phyloP scores from a whole-genome alignment of 2,329 filamentous ascomycete species.

The Capronia coronata region DNA sequence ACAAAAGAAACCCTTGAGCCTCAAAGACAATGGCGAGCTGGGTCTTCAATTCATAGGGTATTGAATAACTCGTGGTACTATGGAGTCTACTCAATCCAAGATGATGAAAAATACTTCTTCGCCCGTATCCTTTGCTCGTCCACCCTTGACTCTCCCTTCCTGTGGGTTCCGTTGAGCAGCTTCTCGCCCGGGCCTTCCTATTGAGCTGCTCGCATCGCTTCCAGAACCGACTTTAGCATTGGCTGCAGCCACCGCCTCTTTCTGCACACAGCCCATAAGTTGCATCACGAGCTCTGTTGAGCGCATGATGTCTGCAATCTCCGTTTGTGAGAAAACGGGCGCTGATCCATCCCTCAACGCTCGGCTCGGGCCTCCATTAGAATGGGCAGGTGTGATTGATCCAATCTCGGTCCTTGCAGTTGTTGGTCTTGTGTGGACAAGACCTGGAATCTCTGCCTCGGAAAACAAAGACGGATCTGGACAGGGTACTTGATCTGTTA shows the following conservation, averaged over 20 bases:
- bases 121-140: not conserved
- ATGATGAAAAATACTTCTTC: slow-evolving; percentile 2
- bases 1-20: no score
- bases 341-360: not conserved
- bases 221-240: not conserved
- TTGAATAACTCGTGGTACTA: not conserved
- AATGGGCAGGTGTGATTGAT: not conserved
- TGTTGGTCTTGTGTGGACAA: not conserved
- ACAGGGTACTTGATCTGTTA: not conserved
- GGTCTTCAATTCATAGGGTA: no score
- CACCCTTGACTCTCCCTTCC: not conserved
- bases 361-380: not conserved
- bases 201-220: not conserved
- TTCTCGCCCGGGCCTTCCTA: not conserved
- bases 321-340: not conserved
- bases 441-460: not conserved
- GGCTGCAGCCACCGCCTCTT: slow-evolving; percentile 4
- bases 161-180: not conserved
- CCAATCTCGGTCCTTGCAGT: slow-evolving; percentile 4
- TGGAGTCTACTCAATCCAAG: not conserved
- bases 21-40: no score
- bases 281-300: slow-evolving; percentile 9
- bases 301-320: slow-evolving; percentile 11
- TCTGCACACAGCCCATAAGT: slow-evolving; percentile 10
- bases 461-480: not conserved